These are phyloP conservation scores for Anaeramoeba flamelloides DNA, from an alignment of 78 protist genomes.

Conservation along the genomic window DNA sequence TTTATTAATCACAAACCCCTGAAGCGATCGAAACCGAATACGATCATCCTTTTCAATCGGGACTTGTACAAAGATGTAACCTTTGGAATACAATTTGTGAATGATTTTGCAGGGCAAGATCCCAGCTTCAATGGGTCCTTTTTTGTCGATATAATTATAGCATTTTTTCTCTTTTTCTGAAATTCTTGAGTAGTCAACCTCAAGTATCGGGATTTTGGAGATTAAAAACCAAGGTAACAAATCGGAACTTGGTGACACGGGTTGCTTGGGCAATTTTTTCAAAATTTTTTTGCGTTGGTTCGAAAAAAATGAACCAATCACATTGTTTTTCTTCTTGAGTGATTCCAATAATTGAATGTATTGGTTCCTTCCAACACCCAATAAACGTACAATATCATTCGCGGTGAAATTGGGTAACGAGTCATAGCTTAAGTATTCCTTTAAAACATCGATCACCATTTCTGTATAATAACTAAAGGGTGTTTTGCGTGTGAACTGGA, in stretches of 20 bases:
- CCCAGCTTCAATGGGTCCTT: conserved; percentile 9
- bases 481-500: too few species aligned
- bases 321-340: conserved; percentile 16
- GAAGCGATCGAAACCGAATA: conserved; percentile 61
- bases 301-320: conserved; percentile 6
- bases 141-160: too few species aligned
- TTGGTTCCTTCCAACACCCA: conserved; percentile 54
- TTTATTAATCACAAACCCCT: conserved; percentile 80
- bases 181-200: too few species aligned
- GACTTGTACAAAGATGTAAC: conserved; percentile 19
- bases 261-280: too few species aligned
- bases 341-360: conserved; percentile 36
- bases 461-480: too few species aligned
- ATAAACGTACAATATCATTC: conserved; percentile 27
- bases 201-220: too few species aligned
- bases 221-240: too few species aligned
- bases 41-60: conserved; percentile 21
- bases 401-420: conserved; percentile 64
- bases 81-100: conserved; percentile 4
- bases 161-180: too few species aligned
- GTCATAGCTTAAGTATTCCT: too few species aligned
- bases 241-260: too few species aligned
- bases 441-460: too few species aligned
- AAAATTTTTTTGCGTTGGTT: too few species aligned
- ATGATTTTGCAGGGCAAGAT: background rate